A percentile compares a stretch with the other conserved stretches of the same genome.
These are phyloP conservation scores for Bocquillonia castaneifolia DNA, from an alignment of 441 rosid species.

Conservation along the genomic window DNA sequence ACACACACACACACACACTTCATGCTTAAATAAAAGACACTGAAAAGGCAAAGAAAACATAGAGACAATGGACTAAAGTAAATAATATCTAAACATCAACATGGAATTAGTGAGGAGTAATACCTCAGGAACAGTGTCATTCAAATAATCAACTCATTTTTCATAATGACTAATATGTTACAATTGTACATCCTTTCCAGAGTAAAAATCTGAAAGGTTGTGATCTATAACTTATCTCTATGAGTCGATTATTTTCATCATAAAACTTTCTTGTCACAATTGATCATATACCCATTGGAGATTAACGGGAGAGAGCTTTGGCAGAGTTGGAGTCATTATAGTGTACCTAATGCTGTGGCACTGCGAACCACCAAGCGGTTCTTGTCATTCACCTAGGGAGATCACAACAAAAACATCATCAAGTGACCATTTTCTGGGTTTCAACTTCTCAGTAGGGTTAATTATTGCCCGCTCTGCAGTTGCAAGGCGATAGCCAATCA, in stretches of 20 bases:
- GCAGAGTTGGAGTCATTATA: no score
- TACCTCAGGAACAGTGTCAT: neutral
- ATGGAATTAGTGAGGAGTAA: neutral
- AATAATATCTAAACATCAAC: neutral
- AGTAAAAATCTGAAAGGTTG: slow-evolving; percentile 3
- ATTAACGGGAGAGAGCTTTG: neutral
- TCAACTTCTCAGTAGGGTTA: slow-evolving; percentile 58
- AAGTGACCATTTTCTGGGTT: slow-evolving; percentile 69
- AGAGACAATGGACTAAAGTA: no score
- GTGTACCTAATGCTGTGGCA: neutral
- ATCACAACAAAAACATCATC: slow-evolving; percentile 82
- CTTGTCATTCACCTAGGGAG: slow-evolving; percentile 42
- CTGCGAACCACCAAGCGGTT: neutral
- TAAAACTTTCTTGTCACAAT: slow-evolving; percentile 1
- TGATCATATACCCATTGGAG: neutral
- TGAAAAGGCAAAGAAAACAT: no score
- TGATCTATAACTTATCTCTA: neutral
- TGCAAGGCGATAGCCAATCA: slow-evolving; percentile 72
- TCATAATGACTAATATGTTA: slow-evolving; percentile 1
- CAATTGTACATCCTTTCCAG: slow-evolving; percentile 7
- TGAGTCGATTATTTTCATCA: neutral
- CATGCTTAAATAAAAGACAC: no score
- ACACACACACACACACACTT: no score
- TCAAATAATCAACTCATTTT: neutral
- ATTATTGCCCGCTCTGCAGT: slow-evolving; percentile 58